A percentile compares a stretch with the other conserved stretches of the same genome.
These are phyloP conservation scores for Gilbertella persicaria DNA, from an alignment of 371 early-diverging fungal species.

Conservation along the genomic window DNA sequence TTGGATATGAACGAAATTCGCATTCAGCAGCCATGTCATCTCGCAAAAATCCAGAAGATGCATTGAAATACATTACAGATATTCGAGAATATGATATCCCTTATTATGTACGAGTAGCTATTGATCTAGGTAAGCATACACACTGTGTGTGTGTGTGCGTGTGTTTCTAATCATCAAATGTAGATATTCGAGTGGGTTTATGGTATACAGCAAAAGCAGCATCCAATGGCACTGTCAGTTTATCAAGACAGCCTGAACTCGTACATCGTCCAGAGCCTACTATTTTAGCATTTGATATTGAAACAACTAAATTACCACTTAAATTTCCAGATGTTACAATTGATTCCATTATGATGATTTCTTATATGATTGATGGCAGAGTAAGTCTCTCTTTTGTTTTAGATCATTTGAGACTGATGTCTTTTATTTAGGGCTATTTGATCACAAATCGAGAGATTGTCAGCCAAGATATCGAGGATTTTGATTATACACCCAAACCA, in stretches of 20 bases:
- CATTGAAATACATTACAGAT: constrained; percentile 73
- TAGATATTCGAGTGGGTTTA: constrained; percentile 93
- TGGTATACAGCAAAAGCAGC: constrained; percentile 87
- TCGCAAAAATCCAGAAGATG: constrained; percentile 41
- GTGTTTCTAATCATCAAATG: too few relatives aligned
- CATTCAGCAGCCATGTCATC: constrained; percentile 27
- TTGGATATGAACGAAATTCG: constrained; percentile 27
- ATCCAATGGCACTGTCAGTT: constrained; percentile 54
- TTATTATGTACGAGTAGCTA: constrained; percentile 92
- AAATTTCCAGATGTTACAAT: constrained; percentile 96
- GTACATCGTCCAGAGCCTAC: constrained; percentile 97
- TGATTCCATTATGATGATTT: constrained; percentile 99
- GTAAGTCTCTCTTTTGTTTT: constrained; percentile 34
- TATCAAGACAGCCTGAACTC: constrained; percentile 76
- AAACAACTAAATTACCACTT: constrained; percentile 97
- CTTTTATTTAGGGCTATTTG: constrained; percentile 84
- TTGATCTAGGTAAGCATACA: constrained; percentile 74
- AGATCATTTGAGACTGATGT: neutral
- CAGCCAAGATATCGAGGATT: constrained; percentile 95
- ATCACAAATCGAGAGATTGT: constrained; percentile 98
- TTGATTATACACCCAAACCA: constrained; percentile 97
- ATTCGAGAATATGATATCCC: constrained; percentile 95
- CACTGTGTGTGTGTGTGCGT: too few relatives aligned
- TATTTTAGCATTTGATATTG: constrained; percentile 98
- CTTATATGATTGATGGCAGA: constrained; percentile 97